Conservation (phyloP, 257 asterid genomes). For the Capsicum chinense region DNA sequence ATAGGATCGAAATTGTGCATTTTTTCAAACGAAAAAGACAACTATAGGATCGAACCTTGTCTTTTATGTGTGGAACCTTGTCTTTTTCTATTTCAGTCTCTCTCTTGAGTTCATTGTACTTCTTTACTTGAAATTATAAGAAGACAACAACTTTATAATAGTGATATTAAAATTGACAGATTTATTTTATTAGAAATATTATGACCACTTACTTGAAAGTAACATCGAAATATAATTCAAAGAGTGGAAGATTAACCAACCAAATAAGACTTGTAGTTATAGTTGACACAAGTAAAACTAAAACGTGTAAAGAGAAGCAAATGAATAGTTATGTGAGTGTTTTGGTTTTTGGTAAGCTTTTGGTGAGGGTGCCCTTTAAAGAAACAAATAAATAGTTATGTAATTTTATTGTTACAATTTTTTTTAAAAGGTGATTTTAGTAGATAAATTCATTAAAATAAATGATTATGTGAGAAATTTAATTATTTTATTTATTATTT, state of each 20-base stretch:
- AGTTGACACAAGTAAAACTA: neutral
- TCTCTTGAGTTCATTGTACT: no score
- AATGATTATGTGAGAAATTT: neutral
- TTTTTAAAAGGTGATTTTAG: neutral
- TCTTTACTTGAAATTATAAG: no score
- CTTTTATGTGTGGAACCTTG: no score
- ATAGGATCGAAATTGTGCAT: no score
- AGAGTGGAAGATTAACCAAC: neutral
- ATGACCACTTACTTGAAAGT: no score
- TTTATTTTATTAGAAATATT: no score
- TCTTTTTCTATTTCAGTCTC: no score
- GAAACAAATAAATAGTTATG: neutral
- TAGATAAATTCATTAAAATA: neutral
- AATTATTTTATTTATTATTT: neutral
- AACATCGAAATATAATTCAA: neutral
- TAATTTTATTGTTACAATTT: neutral
- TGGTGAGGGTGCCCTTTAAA: neutral
- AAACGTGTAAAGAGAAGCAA: neutral
- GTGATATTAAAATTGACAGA: no score
- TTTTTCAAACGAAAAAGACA: no score
- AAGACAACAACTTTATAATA: no score
- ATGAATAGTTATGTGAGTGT: neutral
- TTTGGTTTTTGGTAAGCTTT: neutral
- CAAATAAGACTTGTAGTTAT: neutral
- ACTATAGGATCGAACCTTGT: no score